phyloP scores from a whole-genome alignment of 2,329 filamentous ascomycete genomes.

The Byssoonygena ceratinophila region DNA sequence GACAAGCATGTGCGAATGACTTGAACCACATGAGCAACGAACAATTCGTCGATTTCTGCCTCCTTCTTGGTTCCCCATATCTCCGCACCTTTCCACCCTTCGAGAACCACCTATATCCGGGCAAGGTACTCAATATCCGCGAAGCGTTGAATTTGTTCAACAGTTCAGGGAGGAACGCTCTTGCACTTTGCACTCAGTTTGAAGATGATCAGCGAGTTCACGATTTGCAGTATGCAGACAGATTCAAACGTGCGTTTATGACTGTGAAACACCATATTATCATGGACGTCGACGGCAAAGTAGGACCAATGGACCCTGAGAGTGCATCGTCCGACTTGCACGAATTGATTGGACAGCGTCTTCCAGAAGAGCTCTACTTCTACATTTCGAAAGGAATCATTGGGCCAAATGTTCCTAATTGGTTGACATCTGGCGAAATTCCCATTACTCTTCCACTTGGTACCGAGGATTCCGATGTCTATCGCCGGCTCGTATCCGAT shows the following conservation, averaged over 20 bases:
- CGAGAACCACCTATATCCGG: conserved; percentile 49
- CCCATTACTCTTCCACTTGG: conserved; percentile 75
- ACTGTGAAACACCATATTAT: conserved; percentile 80
- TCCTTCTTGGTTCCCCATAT: conserved; percentile 75
- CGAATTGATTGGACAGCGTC: conserved; percentile 77
- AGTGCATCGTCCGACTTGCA: conserved; percentile 72
- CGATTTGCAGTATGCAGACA: conserved; percentile 67
- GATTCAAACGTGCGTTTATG: conserved; percentile 76
- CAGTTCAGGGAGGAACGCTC: conserved; percentile 54
- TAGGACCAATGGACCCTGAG: conserved; percentile 63
- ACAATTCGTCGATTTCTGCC: conserved; percentile 70
- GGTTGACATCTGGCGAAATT: conserved; percentile 69
- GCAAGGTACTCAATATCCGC: conserved; percentile 51
- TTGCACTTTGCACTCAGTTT: conserved; percentile 63
- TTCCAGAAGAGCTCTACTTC: conserved; percentile 81
- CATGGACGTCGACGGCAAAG: conserved; percentile 63
- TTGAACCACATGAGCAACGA: conserved; percentile 55
- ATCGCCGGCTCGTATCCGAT: conserved; percentile 64
- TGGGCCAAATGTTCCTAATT: conserved; percentile 66
- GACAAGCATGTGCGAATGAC: conserved; percentile 58
- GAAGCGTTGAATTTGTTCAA: conserved; percentile 71
- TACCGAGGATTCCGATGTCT: conserved; percentile 66
- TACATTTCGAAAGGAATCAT: conserved; percentile 79
- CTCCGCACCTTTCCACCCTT: conserved; percentile 70
- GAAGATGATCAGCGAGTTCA: conserved; percentile 65